Conservation (phyloP, 2,329 filamentous ascomycete genomes). For the Ramularia collo-cygni region DNA sequence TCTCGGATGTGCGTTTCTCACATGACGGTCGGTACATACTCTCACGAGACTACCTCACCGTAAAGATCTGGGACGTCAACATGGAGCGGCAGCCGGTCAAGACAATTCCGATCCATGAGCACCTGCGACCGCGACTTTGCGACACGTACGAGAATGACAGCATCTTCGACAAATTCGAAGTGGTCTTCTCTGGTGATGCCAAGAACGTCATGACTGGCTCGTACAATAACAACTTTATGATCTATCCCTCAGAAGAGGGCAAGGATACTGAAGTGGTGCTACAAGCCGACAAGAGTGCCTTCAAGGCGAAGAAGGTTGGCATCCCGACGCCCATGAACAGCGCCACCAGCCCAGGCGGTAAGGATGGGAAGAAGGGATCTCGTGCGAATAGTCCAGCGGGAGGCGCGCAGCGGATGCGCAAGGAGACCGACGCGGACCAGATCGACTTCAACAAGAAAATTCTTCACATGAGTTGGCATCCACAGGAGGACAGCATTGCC, state of each 20-base stretch:
- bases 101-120: conserved; percentile 97
- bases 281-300: conserved; percentile 96
- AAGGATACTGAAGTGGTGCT: conserved; percentile 96
- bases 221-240: conserved; percentile 99
- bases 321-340: conserved; percentile 94
- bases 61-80: conserved; percentile 99
- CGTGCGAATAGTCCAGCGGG: conserved; percentile 82
- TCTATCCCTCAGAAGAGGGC: conserved; percentile 91
- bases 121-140: conserved; percentile 85
- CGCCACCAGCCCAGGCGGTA: conserved; percentile 58
- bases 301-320: conserved; percentile 99
- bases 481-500: conserved; percentile 97
- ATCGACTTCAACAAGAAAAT: conserved; percentile 99
- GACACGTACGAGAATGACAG: conserved; percentile 99
- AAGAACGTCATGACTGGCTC: conserved; percentile 99
- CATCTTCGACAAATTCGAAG: conserved; percentile 99
- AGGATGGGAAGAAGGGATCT: conserved; percentile 69
- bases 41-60: conserved; percentile 93
- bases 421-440: conserved; percentile 97
- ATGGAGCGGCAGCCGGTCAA: conserved; percentile 98
- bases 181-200: conserved; percentile 95
- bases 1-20: conserved; percentile 96
- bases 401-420: conserved; percentile 90
- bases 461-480: conserved; percentile 99
- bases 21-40: conserved; percentile 95